Evolutionary conservation across 495 filamentous ascomycete species (phyloP).

Genomic region (Podospora bellae-mahoneyi): DNA sequence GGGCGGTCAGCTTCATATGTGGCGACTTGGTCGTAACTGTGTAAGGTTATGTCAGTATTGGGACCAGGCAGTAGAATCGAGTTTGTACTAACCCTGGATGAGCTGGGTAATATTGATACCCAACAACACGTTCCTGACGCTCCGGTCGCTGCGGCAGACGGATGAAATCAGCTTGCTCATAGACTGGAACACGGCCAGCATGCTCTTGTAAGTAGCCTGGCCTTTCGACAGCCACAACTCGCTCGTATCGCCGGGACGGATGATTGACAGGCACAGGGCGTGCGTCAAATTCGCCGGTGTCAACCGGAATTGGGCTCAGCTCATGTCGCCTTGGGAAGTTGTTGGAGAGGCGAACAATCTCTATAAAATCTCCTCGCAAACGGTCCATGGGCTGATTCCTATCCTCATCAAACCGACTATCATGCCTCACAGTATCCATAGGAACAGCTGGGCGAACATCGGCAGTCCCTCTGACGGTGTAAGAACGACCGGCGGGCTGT

Average conservation of each 20-base stretch:
- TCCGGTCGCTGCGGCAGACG: slow-evolving; percentile 10
- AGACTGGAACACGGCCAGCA: neutral
- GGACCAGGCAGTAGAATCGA: no score
- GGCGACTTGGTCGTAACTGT: neutral
- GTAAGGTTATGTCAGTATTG: neutral
- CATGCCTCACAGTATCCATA: slow-evolving; percentile 11
- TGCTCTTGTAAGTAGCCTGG: neutral
- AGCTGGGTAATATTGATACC: slow-evolving; percentile 21
- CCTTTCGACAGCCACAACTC: neutral
- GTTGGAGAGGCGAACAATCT: slow-evolving; percentile 33
- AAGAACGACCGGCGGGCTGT: slow-evolving; percentile 2
- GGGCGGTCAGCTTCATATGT: neutral
- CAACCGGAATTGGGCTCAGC: slow-evolving; percentile 10
- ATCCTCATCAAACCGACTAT: slow-evolving; percentile 4
- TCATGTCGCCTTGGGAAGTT: slow-evolving; percentile 33
- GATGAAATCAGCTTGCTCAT: neutral
- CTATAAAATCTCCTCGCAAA: slow-evolving; percentile 18
- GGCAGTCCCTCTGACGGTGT: neutral
- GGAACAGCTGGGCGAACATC: neutral
- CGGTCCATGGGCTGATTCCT: slow-evolving; percentile 17
- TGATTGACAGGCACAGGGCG: neutral
- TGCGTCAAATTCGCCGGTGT: neutral
- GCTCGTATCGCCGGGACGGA: neutral
- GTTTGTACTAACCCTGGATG: slow-evolving; percentile 11
- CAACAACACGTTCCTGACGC: slow-evolving; percentile 30